Evolutionary conservation across 192 early-diverging fungal species (phyloP).

Genomic region (Funneliformis mosseae): DNA sequence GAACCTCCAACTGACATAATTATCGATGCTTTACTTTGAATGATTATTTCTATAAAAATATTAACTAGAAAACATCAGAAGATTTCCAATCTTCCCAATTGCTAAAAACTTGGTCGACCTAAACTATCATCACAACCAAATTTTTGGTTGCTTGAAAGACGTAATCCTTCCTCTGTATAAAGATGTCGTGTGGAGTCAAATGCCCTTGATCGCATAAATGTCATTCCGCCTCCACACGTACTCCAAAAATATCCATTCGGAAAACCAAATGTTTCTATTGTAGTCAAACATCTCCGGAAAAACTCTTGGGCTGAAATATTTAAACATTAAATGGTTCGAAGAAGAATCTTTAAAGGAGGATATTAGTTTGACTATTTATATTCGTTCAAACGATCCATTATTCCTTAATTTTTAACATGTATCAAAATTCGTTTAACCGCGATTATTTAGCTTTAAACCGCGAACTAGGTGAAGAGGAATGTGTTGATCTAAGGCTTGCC

Average conservation of each 20-base stretch:
- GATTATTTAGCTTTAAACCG: neutral
- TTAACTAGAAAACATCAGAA: neutral
- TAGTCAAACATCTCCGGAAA: slow-evolving; percentile 11
- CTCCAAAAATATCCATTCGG: neutral
- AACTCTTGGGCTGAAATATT: neutral
- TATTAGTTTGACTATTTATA: neutral
- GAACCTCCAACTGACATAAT: neutral
- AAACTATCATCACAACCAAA: neutral
- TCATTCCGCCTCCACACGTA: neutral
- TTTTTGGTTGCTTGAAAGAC: slow-evolving; percentile 11
- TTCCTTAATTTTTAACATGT: slow-evolving; percentile 12
- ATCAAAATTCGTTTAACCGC: neutral
- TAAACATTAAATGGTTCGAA: neutral
- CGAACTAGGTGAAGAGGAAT: neutral
- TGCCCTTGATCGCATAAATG: neutral
- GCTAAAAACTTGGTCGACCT: neutral
- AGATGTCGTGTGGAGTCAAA: slow-evolving; percentile 18
- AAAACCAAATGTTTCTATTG: neutral
- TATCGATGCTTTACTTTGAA: neutral
- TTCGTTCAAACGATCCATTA: neutral
- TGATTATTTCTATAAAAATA: too few relatives aligned
- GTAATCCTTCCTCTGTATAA: slow-evolving; percentile 10
- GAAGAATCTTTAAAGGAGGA: neutral
- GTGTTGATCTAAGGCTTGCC: neutral
- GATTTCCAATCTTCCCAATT: slow-evolving; percentile 15